A percentile compares a stretch with the other conserved stretches of the same genome.
Conservation (phyloP, 139 green algal species). For the Ettlia oleoabundans region DNA sequence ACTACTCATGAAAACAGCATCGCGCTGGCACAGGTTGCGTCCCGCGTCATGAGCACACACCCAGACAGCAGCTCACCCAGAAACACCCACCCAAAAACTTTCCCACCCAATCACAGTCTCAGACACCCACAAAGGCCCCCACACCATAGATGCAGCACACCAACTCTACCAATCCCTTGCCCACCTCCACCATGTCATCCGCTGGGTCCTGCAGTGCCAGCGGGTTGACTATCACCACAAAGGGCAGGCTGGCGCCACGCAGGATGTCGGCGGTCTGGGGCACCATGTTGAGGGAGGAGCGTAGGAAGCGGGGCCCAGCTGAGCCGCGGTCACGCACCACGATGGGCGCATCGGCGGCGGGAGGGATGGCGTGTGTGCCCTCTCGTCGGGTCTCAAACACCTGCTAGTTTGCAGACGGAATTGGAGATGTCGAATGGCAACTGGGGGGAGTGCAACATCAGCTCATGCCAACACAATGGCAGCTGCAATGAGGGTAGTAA, state of each 20-base stretch:
- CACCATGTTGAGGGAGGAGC: slow-evolving; percentile 82
- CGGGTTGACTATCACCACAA: slow-evolving; percentile 85
- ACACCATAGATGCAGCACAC: not conserved
- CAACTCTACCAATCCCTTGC: too few species aligned
- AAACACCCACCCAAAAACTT: too few species aligned
- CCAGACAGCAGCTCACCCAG: too few species aligned
- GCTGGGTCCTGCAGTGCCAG: slow-evolving; percentile 77
- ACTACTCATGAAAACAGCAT: too few species aligned
- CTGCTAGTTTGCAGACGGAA: not conserved
- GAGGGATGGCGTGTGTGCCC: slow-evolving; percentile 48
- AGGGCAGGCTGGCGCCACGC: slow-evolving; percentile 76
- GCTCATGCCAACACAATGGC: not conserved
- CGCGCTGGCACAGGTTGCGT: too few species aligned
- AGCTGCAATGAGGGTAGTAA: too few species aligned
- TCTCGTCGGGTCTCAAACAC: slow-evolving; percentile 77
- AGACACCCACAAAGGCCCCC: not conserved
- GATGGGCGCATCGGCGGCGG: slow-evolving; percentile 46
- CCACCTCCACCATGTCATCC: slow-evolving; percentile 80
- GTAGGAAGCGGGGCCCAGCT: slow-evolving; percentile 75
- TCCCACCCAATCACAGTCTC: not conserved
- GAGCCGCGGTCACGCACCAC: slow-evolving; percentile 79
- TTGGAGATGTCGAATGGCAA: not conserved
- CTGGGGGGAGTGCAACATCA: not conserved
- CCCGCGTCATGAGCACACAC: too few species aligned
- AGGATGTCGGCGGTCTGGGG: slow-evolving; percentile 80